Evolutionary conservation across 2,329 filamentous ascomycete genomes (phyloP).

Genomic region (Zymoseptoria brevis): DNA sequence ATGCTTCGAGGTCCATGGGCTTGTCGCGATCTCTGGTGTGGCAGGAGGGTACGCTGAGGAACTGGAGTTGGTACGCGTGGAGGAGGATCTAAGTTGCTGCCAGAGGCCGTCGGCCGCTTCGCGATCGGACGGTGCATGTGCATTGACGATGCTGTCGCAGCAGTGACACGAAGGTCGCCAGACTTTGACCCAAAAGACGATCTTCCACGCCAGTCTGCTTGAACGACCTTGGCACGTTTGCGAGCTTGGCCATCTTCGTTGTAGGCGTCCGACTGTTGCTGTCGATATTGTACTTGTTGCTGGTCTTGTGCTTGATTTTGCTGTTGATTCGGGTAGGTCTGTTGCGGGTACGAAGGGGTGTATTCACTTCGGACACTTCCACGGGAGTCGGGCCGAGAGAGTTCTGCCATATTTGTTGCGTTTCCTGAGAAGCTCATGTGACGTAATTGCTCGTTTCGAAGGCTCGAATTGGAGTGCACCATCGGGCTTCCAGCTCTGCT

Average conservation of each 20-base stretch:
- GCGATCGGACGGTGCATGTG: conserved; percentile 72
- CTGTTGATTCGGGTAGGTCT: conserved; percentile 5
- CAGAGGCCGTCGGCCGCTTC: conserved; percentile 39
- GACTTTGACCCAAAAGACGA: conserved; percentile 60
- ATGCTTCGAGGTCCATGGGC: conserved; percentile 22
- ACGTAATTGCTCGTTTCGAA: conserved; percentile 25
- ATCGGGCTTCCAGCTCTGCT: conserved; percentile 41
- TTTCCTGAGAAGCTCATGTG: conserved; percentile 28
- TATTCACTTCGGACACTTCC: conserved; percentile 29
- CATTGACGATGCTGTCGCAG: conserved; percentile 81
- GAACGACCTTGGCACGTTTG: conserved; percentile 73
- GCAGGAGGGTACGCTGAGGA: conserved; percentile 42
- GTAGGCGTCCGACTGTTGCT: conserved; percentile 22
- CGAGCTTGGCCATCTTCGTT: conserved; percentile 51
- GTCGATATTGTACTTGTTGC: conserved; percentile 13
- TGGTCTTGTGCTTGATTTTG: conserved; percentile 14
- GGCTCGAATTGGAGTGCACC: conserved; percentile 33
- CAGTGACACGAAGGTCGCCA: conserved; percentile 75
- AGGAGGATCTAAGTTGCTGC: conserved; percentile 59
- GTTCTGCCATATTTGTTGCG: conserved; percentile 21
- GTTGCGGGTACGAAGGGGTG: not conserved
- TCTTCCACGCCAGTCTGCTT: conserved; percentile 63
- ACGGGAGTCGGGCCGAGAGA: conserved; percentile 28
- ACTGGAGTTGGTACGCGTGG: conserved; percentile 71
- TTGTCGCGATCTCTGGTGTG: conserved; percentile 21